A percentile compares a stretch with the other conserved stretches of the same genome.
These are phyloP conservation scores for Linnemannia elongata DNA, from an alignment of 192 early-diverging fungal genomes.

Conservation along the genomic window DNA sequence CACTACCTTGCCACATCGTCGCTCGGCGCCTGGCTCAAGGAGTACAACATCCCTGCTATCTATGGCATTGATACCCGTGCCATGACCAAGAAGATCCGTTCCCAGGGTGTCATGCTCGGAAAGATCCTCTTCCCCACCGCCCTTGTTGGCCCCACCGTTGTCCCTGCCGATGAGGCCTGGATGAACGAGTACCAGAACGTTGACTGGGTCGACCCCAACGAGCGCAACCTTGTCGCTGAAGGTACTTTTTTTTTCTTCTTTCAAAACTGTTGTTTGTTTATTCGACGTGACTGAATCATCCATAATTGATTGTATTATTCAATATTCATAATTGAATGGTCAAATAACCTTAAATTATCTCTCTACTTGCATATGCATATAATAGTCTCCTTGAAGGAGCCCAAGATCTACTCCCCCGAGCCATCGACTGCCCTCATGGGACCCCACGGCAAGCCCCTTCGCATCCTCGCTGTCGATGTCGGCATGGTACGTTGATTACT, in stretches of 20 bases:
- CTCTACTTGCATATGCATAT: background rate
- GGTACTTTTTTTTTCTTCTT: slow-evolving; percentile 37
- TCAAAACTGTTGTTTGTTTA: slow-evolving; percentile 40
- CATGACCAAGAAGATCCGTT: slow-evolving; percentile 97
- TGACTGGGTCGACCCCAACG: slow-evolving; percentile 94
- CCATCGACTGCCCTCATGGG: slow-evolving; percentile 67
- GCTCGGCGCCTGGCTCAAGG: slow-evolving; percentile 91
- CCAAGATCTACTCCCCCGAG: slow-evolving; percentile 81
- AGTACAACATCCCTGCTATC: slow-evolving; percentile 91
- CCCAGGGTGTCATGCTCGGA: slow-evolving; percentile 89
- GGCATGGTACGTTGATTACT: slow-evolving; percentile 76
- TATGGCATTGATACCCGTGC: slow-evolving; percentile 97
- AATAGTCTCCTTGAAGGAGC: slow-evolving; percentile 86
- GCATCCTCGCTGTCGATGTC: slow-evolving; percentile 94
- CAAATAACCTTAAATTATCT: background rate
- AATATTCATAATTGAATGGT: background rate
- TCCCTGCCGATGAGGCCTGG: slow-evolving; percentile 63
- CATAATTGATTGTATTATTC: background rate
- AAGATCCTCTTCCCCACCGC: slow-evolving; percentile 90
- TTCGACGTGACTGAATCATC: background rate
- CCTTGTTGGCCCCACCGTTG: slow-evolving; percentile 61
- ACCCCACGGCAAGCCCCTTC: slow-evolving; percentile 78
- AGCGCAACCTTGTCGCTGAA: slow-evolving; percentile 92
- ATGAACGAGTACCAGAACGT: slow-evolving; percentile 84
- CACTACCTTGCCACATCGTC: slow-evolving; percentile 93